A percentile compares a stretch with the other conserved stretches of the same genome.
Evolutionary conservation across 345 rosid genomes (phyloP).

Genomic region (Gossypium thurberi): DNA sequence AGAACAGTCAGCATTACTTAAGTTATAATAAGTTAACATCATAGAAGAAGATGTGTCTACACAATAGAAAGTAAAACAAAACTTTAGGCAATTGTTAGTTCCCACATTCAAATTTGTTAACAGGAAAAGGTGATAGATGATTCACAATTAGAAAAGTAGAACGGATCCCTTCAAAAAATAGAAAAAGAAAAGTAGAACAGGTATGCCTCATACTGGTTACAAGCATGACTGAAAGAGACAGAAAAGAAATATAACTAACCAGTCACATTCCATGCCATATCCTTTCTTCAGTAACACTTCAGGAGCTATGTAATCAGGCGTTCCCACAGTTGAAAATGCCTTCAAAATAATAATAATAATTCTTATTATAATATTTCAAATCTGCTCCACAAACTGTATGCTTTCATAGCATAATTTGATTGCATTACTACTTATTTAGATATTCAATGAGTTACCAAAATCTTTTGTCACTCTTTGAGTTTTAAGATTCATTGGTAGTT

Average conservation of each 20-base stretch:
- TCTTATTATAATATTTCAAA: not conserved
- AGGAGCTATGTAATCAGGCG: conserved; percentile 96
- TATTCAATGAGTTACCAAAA: not conserved
- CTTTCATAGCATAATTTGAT: conserved; percentile 7
- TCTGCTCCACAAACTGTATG: not conserved
- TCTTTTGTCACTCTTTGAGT: not conserved
- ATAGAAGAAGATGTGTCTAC: not conserved
- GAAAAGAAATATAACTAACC: conserved; percentile 44
- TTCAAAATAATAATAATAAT: conserved; percentile 17
- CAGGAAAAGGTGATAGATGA: not conserved
- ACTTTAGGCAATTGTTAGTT: conserved; percentile 3
- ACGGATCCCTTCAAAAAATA: not conserved
- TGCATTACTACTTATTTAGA: not conserved
- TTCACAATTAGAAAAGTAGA: not conserved
- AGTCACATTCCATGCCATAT: conserved; percentile 98
- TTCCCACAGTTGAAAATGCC: conserved; percentile 99
- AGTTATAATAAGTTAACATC: conserved; percentile 1
- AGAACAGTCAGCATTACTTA: conserved; percentile 3
- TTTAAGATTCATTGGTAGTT: not conserved
- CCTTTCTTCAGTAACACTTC: conserved; percentile 95
- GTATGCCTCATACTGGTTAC: not conserved
- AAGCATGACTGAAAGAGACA: conserved; percentile 4
- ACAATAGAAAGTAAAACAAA: conserved; percentile 13
- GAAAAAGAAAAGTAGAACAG: not conserved
- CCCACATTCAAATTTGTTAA: conserved; percentile 6